Conservation (phyloP, 306 rosid genomes). For the Lotus japonicus region DNA sequence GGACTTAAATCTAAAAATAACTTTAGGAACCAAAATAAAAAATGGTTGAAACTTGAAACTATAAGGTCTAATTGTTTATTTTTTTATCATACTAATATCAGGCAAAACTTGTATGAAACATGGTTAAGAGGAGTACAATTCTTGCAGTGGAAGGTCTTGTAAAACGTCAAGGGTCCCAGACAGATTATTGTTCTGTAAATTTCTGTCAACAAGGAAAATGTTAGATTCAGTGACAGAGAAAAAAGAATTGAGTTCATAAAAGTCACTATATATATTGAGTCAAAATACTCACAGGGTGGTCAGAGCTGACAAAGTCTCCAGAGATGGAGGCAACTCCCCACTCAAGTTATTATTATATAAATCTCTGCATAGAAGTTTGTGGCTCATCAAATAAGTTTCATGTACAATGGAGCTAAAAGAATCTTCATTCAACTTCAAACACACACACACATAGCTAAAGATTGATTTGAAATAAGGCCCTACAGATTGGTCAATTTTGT, state of each 20-base stretch:
- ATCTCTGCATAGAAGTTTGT: constrained; percentile 53
- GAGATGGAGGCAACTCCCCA: constrained; percentile 74
- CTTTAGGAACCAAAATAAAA: not conserved
- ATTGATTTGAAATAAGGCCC: constrained; percentile 23
- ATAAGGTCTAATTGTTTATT: not conserved
- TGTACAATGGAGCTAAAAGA: not conserved
- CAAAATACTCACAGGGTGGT: constrained; percentile 74
- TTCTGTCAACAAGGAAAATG: constrained; percentile 47
- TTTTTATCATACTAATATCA: not conserved
- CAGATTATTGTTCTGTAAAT: constrained; percentile 71
- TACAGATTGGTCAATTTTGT: constrained; percentile 69
- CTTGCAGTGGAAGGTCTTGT: constrained; percentile 68
- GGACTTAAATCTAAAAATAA: not conserved
- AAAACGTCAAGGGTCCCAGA: constrained; percentile 71
- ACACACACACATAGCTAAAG: not conserved
- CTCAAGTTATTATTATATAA: constrained; percentile 76
- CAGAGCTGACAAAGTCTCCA: constrained; percentile 46
- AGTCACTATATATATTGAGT: constrained; percentile 12
- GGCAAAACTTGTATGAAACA: constrained; percentile 13
- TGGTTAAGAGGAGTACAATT: constrained; percentile 60
- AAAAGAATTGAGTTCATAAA: not conserved
- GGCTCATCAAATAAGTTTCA: constrained; percentile 15
- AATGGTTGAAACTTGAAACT: not conserved
- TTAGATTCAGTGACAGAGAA: constrained; percentile 20
- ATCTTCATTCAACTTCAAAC: not conserved